phyloP scores from a whole-genome alignment of 768 basidiomycete species.

The Lyophyllum atratum region DNA sequence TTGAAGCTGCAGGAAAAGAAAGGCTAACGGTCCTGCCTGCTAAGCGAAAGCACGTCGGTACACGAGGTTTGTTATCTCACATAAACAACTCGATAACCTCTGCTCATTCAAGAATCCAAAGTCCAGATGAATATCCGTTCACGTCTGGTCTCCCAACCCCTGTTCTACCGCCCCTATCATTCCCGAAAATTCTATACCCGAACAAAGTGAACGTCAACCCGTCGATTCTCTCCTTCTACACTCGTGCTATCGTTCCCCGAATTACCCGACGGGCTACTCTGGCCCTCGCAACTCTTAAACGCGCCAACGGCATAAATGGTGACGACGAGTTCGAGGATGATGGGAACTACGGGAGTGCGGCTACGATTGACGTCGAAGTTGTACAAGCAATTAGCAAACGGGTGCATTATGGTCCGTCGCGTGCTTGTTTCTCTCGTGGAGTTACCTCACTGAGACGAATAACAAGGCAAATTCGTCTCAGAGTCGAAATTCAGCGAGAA shows the following conservation, averaged over 20 bases:
- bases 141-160: slow-evolving; percentile 79
- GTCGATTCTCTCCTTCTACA: slow-evolving; percentile 89
- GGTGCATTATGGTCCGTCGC: slow-evolving; percentile 85
- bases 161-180: slow-evolving; percentile 69
- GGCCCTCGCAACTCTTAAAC: slow-evolving; percentile 63
- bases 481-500: slow-evolving; percentile 93
- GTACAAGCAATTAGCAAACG: slow-evolving; percentile 98
- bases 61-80: slow-evolving; percentile 64
- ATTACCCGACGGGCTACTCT: slow-evolving; percentile 79
- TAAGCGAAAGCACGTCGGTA: slow-evolving; percentile 93
- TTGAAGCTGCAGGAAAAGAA: background rate
- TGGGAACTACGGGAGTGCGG: slow-evolving; percentile 96
- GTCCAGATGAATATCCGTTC: slow-evolving; percentile 99
- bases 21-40: slow-evolving; percentile 3
- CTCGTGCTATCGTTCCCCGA: slow-evolving; percentile 81
- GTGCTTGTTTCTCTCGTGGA: too few species aligned
- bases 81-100: background rate
- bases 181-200: slow-evolving; percentile 77
- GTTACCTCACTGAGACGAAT: background rate
- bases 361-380: slow-evolving; percentile 92
- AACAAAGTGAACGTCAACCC: slow-evolving; percentile 86
- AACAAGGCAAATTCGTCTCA: slow-evolving; percentile 96
- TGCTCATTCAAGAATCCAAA: slow-evolving; percentile 29
- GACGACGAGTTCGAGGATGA: slow-evolving; percentile 85
- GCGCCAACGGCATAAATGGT: slow-evolving; percentile 64